Percentiles rank a stretch among this genome's conserved stretches.
Evolutionary conservation across 768 basidiomycete genomes (phyloP).

Genomic region (Tulasnella sp.): DNA sequence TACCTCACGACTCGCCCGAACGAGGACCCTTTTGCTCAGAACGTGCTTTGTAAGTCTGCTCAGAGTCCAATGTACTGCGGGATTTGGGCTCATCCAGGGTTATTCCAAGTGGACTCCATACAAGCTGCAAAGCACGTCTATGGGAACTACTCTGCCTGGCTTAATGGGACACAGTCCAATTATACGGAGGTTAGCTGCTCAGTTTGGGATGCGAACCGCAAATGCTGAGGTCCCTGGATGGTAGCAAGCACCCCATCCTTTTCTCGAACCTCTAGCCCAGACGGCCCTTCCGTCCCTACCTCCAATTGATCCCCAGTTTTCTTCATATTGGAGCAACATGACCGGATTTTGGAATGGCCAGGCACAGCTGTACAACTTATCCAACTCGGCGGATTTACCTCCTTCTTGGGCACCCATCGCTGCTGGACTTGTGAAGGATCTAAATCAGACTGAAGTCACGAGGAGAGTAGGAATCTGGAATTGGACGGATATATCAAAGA

Average conservation of each 20-base stretch:
- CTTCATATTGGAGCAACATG: conserved; percentile 65
- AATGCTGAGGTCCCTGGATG: background rate
- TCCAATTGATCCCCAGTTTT: conserved; percentile 38
- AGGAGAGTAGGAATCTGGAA: conserved; percentile 53
- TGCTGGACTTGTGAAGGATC: conserved; percentile 41
- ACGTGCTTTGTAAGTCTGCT: conserved; percentile 17
- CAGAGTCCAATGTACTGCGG: background rate
- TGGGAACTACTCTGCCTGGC: conserved; percentile 69
- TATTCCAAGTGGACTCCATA: conserved; percentile 49
- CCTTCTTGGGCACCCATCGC: conserved; percentile 47
- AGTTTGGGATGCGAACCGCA: background rate
- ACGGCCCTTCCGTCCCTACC: conserved; percentile 42
- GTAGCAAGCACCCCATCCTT: background rate
- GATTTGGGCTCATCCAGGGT: conserved; percentile 30
- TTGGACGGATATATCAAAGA: conserved; percentile 56
- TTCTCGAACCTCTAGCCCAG: conserved; percentile 42
- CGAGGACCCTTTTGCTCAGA: conserved; percentile 18
- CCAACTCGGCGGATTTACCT: conserved; percentile 32
- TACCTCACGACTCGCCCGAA: conserved; percentile 74
- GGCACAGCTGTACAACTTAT: conserved; percentile 49
- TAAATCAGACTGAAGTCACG: conserved; percentile 41
- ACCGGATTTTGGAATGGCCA: conserved; percentile 72
- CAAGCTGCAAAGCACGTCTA: conserved; percentile 49
- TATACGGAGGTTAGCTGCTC: conserved; percentile 49
- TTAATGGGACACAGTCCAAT: conserved; percentile 57